A percentile compares a stretch with the other conserved stretches of the same genome.
These are phyloP conservation scores for Auxenochlorella pyrenoidosa DNA, from an alignment of 139 green algal species.

Conservation along the genomic window DNA sequence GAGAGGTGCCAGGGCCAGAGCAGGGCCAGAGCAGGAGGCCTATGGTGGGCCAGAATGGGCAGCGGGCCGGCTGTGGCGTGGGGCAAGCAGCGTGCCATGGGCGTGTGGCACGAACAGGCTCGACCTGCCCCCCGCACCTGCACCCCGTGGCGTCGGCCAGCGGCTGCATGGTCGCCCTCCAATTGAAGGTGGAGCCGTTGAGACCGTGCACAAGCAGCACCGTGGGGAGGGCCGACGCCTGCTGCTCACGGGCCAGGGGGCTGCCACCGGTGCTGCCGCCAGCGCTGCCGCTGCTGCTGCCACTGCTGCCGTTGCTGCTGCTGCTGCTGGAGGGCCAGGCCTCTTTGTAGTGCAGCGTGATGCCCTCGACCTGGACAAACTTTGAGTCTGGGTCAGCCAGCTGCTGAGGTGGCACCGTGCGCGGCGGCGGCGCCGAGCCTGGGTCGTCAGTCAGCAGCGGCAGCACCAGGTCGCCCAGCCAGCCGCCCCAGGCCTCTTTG, in stretches of 20 bases:
- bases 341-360: slow-evolving; percentile 76
- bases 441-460: slow-evolving; percentile 43
- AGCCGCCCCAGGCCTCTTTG: slow-evolving; percentile 17
- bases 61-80: background rate
- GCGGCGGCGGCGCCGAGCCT: slow-evolving; percentile 41
- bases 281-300: background rate
- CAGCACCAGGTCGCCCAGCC: slow-evolving; percentile 59
- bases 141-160: slow-evolving; percentile 40
- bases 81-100: background rate
- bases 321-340: background rate
- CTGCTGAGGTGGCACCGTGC: slow-evolving; percentile 49
- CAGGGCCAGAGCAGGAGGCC: too few species aligned
- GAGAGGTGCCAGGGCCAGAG: too few species aligned
- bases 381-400: slow-evolving; percentile 67
- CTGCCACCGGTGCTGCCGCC: too few species aligned
- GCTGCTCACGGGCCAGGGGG: background rate
- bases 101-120: background rate
- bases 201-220: slow-evolving; percentile 77
- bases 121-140: background rate
- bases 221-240: slow-evolving; percentile 15
- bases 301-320: too few species aligned
- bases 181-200: slow-evolving; percentile 68
- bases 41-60: too few species aligned
- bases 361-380: slow-evolving; percentile 57
- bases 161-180: slow-evolving; percentile 48